phyloP scores from a whole-genome alignment of 2,329 filamentous ascomycete species.

The Fusarium abutilonis region DNA sequence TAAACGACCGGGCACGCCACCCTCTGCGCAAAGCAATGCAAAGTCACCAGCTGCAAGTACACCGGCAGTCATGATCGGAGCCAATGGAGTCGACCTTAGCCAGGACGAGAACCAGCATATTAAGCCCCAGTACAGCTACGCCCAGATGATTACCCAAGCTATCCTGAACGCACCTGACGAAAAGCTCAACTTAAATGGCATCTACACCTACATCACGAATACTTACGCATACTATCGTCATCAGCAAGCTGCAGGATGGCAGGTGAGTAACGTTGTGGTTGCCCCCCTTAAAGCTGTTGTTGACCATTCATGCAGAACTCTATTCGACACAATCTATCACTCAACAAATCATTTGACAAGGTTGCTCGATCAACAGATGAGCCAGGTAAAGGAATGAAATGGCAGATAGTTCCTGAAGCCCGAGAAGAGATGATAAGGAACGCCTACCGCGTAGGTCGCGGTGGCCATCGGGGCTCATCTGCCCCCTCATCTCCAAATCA shows the following conservation, averaged over 20 bases:
- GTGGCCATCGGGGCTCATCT: constrained; percentile 73
- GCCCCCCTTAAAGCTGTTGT: background rate
- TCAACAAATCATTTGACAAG: constrained; percentile 96
- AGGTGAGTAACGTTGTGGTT: constrained; percentile 64
- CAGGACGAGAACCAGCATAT: constrained; percentile 86
- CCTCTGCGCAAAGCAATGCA: constrained; percentile 53
- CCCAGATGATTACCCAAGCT: constrained; percentile 95
- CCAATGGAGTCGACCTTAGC: constrained; percentile 76
- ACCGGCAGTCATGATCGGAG: constrained; percentile 51
- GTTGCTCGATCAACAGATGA: constrained; percentile 92
- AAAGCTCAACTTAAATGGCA: constrained; percentile 89
- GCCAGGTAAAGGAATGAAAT: constrained; percentile 99
- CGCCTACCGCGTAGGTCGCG: constrained; percentile 68
- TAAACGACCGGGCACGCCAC: constrained; percentile 69
- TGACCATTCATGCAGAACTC: constrained; percentile 72
- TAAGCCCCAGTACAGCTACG: constrained; percentile 96
- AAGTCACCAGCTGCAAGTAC: constrained; percentile 51
- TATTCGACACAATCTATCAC: constrained; percentile 93
- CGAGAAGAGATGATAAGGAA: constrained; percentile 89
- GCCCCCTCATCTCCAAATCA: constrained; percentile 74
- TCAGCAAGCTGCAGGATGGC: constrained; percentile 83
- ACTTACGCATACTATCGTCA: constrained; percentile 94
- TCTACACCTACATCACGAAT: constrained; percentile 91
- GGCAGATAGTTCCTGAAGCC: constrained; percentile 87
- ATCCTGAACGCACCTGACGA: constrained; percentile 88